Evolutionary conservation across 331 rosid genomes (phyloP).

Genomic region (Acacia concinna): DNA sequence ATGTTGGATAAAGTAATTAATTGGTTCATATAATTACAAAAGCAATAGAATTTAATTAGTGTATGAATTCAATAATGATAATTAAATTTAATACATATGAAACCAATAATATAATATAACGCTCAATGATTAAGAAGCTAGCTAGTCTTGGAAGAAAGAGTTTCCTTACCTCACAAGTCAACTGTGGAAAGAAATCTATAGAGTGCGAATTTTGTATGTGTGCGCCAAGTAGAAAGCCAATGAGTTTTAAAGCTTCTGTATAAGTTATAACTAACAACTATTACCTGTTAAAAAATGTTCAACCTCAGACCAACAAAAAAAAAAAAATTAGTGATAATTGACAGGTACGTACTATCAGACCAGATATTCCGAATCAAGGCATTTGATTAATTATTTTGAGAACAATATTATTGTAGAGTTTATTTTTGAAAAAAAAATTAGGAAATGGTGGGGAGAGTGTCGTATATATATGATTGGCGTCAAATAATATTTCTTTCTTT

Average conservation of each 20-base stretch:
- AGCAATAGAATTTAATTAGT: too few relatives aligned
- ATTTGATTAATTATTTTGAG: background rate
- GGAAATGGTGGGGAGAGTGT: background rate
- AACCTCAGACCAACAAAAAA: background rate
- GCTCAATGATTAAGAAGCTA: background rate
- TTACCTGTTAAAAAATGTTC: background rate
- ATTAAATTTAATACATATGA: background rate
- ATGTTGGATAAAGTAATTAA: background rate
- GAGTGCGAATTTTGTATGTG: background rate
- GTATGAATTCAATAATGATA: background rate
- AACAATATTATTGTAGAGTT: background rate
- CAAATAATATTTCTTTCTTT: background rate
- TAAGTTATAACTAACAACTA: background rate
- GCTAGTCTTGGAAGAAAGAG: background rate
- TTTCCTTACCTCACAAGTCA: background rate
- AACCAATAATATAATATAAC: background rate
- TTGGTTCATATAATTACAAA: background rate
- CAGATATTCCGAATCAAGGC: background rate
- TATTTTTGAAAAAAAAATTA: background rate
- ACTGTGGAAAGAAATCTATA: background rate
- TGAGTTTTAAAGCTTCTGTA: background rate
- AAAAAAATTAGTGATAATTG: background rate
- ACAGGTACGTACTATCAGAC: background rate
- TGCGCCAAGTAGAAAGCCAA: background rate
- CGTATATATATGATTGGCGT: background rate